These are phyloP conservation scores for Pseudoturritis turrita DNA, from an alignment of 345 rosid genomes.

Conservation along the genomic window DNA sequence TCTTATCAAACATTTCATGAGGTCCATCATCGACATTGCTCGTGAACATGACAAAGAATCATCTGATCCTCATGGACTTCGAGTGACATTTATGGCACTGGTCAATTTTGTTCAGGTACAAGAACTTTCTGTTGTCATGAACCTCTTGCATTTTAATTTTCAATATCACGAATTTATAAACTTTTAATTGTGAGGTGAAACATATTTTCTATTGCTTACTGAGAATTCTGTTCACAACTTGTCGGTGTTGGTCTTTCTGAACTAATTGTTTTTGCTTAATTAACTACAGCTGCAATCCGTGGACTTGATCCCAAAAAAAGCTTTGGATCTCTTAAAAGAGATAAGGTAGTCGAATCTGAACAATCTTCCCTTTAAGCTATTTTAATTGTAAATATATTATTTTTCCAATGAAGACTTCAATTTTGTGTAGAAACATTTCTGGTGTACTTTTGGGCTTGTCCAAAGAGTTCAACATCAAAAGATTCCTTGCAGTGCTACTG, in stretches of 20 bases:
- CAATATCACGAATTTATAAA: not conserved
- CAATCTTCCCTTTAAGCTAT: not conserved
- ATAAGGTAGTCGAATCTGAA: conserved; percentile 46
- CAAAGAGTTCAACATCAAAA: conserved; percentile 68
- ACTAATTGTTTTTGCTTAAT: conserved; percentile 28
- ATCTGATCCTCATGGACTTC: conserved; percentile 61
- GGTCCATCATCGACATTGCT: conserved; percentile 62
- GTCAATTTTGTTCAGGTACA: conserved; percentile 84
- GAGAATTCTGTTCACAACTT: not conserved
- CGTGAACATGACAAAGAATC: conserved; percentile 57
- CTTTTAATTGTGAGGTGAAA: not conserved
- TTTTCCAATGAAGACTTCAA: conserved; percentile 2
- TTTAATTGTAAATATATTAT: not conserved
- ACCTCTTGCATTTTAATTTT: conserved; percentile 1
- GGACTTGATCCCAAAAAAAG: conserved; percentile 59
- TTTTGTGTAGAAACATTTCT: conserved; percentile 52
- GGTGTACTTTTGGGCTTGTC: conserved; percentile 62
- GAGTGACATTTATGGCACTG: conserved; percentile 63
- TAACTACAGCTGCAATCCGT: conserved; percentile 58
- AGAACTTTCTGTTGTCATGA: not conserved
- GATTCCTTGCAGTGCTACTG: conserved; percentile 59
- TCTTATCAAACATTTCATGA: conserved; percentile 68
- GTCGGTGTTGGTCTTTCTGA: not conserved
- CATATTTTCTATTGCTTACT: not conserved
- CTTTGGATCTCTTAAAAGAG: conserved; percentile 63